Evolutionary conservation across 2,329 filamentous ascomycete species (phyloP), one percentile per base, ranked within the genome.

Genomic region (Trichoderma semiorbis): DNA sequence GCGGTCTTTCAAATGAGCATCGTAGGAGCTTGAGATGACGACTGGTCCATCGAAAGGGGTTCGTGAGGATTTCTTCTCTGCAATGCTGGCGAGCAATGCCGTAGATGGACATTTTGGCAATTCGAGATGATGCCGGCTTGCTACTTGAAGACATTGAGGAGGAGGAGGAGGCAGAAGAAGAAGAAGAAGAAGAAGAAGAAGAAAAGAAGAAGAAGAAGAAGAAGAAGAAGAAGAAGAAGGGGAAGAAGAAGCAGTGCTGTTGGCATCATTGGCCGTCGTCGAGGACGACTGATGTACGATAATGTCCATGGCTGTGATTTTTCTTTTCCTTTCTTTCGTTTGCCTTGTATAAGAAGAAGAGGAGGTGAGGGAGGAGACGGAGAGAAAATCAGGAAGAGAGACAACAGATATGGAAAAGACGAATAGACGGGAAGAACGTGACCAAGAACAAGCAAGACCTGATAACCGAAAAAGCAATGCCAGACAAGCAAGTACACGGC

Each of bases 11-110:
- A 2, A 70, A 70, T 10, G 67, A 70, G 58, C 43, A 63, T 30
- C 36, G 28, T 43, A 70, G 32, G 12, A 70, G 67, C 67, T 70
- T 43, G 6, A 63, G 30, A 4, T 70, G 67, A n/a, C 39, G 67
- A 30, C 8, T 8, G 1, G 67, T 70, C 67, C 67, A 70, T 30
- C 67, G 55, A 12, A 70, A 7, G 16, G 67, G 67, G 21, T 21
- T 53, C 0, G 55, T 21, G 24, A 63, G 8, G 21, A 70, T 26
- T n/a, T 55, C 43, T 50, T 70, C 67, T 50, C 67, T 28, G 21
- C 58, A 63, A 12, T 63, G 12, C 24, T 18, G 67, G 43, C 43
- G 67, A 11, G 32, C 43, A 16, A 63, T 62, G 53, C 57, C 39
- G 26, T 63, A 62, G 18, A 70, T 28, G 18, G 67, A 70, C 18